Base-by-base conservation (phyloP, 2,329 filamentous ascomycete genomes). In the Hortaea werneckii region DNA sequence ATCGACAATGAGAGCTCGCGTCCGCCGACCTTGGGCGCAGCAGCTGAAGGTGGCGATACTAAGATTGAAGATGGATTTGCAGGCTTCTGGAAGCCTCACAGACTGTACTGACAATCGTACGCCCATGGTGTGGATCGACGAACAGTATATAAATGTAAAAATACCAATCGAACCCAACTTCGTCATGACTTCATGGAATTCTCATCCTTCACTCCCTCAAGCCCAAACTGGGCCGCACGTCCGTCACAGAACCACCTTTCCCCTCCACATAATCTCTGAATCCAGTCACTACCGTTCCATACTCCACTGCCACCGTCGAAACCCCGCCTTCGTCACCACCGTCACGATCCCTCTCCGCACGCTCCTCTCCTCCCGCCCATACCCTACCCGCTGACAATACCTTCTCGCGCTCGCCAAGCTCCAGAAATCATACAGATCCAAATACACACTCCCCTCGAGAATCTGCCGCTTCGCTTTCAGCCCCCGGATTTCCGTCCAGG, bases 51-150 rank as follows among this genome's bases (percentile, higher is more conserved):
- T 9, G 29, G 39, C 2, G n/a, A 4, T n/a, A 35, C 32, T 7
- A 4, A 8, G 8, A 10, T 28, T 12, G 43, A 45, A 28, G 54
- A 51, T 9, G 32, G 32, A 2, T 55, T 64, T 41, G 55, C 54
- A 8, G 58, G 64, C 5, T 72, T 72, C 55, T 72, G 70, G 70
- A 65, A 63, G 52, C 68, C 68, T 9, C 63, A 72, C 51, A 67
- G 52, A 45, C 48, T 73, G 48, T 72, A 72, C 54, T 73, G 61
- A 68, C 20, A 20, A 20, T 20, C 20, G 20, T 20, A 20, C 20
- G 20, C 20, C 20, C 20, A 20, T 20, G 20, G 20, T 20, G 20
- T 20, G 20, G 20, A 20, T 20, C 20, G 20, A 20, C 20, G 20
- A 20, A 20, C 20, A 20, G 20, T 20, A 20, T 20, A 20, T 20